Base-by-base conservation (phyloP, 306 rosid genomes). In the Betula pendula region DNA sequence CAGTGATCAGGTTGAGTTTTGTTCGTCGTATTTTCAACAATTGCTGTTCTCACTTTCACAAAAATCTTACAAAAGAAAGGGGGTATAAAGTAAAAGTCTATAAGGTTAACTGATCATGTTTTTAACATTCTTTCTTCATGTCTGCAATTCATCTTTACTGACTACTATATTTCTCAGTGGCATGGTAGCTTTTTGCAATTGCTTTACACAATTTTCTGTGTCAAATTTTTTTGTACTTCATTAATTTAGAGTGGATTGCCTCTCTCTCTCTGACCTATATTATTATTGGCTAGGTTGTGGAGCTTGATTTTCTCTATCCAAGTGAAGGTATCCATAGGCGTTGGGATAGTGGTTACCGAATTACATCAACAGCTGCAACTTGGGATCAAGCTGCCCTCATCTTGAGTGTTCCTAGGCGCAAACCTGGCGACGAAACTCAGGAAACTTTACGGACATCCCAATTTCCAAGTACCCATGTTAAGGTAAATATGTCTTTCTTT, bases 291-390 rank as follows among this genome's bases (percentile, higher is more conserved):
- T 52, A 95, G 98, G 97, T 90, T 62, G 98, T 95, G 59, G 98
- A 95, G 85, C 96, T 95, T 53, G 98, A 95, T 89, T 95, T 95
- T 83, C 95, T 95, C 56, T 95, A 95, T 80, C 98, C 98, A 49
- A 95, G 98, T 76, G 98, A 95, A 81, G 98, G 98, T 24, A 92
- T 95, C 82, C 98, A 95, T 76, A 87, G 90, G 76, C 93, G 98
- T 9, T 95, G 98, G 98, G 98, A 95, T 71, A 74, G 74, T 68
- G 98, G 96, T 52, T 95, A 87, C 79, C 85, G 98, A 59, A 95
- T 95, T 79, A 95, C 98, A 35, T 89, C 98, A 16, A 88, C 96
- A 25, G 98, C 98, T 52, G 96, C 98, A 71, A 95, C 98, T 73
- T 84, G 82, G 87, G 98, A 95, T 83, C 98, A 95, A 89, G 86